Conservation (phyloP, 2,329 filamentous ascomycete species). For the Fonsecaea monophora region DNA sequence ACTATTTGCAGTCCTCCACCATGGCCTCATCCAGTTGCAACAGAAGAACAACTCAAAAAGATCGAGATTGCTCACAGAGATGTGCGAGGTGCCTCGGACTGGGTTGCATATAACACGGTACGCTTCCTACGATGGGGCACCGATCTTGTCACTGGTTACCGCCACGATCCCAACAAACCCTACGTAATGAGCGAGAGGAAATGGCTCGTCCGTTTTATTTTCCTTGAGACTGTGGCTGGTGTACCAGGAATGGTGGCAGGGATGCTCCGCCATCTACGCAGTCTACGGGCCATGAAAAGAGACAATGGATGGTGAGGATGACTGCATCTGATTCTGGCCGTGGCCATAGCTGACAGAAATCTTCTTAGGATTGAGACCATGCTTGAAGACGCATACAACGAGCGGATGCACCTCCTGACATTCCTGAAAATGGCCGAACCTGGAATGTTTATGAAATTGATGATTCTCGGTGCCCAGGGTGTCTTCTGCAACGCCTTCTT, state of each 20-base stretch:
- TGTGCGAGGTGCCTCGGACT: constrained; percentile 75
- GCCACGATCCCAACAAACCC: constrained; percentile 69
- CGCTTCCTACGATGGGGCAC: constrained; percentile 78
- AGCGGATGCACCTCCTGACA: constrained; percentile 89
- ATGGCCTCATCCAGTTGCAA: constrained; percentile 59
- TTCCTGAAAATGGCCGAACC: constrained; percentile 92
- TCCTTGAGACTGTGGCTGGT: constrained; percentile 91
- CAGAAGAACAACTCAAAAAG: constrained; percentile 75
- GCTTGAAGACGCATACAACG: constrained; percentile 88
- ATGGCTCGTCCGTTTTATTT: constrained; percentile 89
- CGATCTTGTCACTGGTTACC: constrained; percentile 81
- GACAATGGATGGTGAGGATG: constrained; percentile 79
- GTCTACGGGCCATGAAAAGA: constrained; percentile 81
- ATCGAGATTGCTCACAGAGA: constrained; percentile 79
- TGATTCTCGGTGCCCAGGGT: constrained; percentile 91
- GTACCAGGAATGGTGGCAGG: constrained; percentile 97
- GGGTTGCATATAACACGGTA: constrained; percentile 77
- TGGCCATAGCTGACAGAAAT: constrained; percentile 8
- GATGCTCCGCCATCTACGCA: constrained; percentile 88
- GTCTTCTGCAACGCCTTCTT: constrained; percentile 98
- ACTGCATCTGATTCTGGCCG: background rate
- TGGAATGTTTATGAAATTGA: constrained; percentile 86
- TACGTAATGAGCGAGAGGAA: constrained; percentile 81
- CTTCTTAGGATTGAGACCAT: constrained; percentile 80
- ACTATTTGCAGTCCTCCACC: constrained; percentile 47